A percentile compares a stretch with the other conserved stretches of the same genome.
These are phyloP conservation scores for Arthrobotrys sinensis DNA, from an alignment of 2,329 filamentous ascomycete species.

Conservation along the genomic window DNA sequence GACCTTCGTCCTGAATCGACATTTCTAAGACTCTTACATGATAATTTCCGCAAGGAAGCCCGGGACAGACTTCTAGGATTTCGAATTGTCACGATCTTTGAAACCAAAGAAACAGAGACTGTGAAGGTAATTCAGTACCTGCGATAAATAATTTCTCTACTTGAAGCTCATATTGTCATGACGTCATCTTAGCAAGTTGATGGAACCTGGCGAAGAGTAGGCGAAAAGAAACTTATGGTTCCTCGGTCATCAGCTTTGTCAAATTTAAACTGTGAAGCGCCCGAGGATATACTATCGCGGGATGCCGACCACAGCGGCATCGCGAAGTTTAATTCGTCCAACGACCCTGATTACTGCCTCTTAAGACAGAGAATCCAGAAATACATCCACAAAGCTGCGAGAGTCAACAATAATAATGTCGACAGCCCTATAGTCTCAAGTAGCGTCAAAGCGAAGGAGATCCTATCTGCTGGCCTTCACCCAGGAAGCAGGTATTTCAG, in stretches of 20 bases:
- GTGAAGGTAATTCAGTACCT: not conserved
- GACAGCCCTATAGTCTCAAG: too few relatives aligned
- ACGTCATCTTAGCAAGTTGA: not conserved
- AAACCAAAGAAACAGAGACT: not conserved
- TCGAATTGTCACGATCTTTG: constrained; percentile 1
- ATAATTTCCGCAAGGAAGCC: not conserved
- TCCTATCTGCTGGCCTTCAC: too few relatives aligned
- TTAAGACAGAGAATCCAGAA: not conserved
- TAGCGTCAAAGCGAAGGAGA: too few relatives aligned
- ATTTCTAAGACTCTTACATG: not conserved
- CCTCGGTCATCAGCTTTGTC: not conserved
- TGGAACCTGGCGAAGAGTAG: not conserved
- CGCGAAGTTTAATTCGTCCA: not conserved
- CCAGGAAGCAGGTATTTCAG: not conserved
- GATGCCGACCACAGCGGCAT: not conserved
- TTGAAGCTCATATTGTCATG: not conserved
- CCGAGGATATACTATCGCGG: not conserved
- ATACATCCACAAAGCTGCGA: not conserved
- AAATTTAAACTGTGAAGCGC: not conserved
- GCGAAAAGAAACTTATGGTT: constrained; percentile 4
- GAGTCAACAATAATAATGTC: too few relatives aligned
- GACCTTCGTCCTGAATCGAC: not conserved
- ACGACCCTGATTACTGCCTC: not conserved
- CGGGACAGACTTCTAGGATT: not conserved
- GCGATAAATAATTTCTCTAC: too few relatives aligned